Evolutionary conservation across 2,329 filamentous ascomycete genomes (phyloP), one percentile per base, ranked within the genome.

Genomic region (Mycocentrospora acerina): DNA sequence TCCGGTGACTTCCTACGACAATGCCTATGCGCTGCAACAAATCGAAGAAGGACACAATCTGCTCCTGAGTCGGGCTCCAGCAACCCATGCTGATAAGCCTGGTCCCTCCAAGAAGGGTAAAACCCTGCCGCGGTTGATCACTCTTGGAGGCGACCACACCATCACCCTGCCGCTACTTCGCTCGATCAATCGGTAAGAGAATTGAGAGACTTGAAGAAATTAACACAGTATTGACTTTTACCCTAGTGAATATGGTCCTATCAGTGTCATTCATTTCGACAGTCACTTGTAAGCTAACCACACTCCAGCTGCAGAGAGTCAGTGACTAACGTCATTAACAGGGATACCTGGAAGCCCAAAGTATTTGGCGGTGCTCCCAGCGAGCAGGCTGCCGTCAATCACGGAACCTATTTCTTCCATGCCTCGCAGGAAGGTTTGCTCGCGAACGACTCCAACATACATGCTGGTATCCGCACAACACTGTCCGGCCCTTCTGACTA

Each of bases 321-420:
- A 19, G 11, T 9, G 14, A 9, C 24, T 42, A 18, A 31, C 13
- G 7, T 1, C 17, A 14, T 19, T 32, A 15, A 19, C 12, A 70
- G 57, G 4, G 77, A 78, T 48, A 76, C 77, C 57, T 88, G 87
- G 87, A 81, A 80, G 42, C 89, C 88, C 29, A 91, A 91, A 64
- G 88, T 93, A 17, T 94, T 94, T 55, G 88, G 89, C 36, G 88
- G 88, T 19, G 83, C 86, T 0, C 88, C 88, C 0, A 86, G 81
- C 18, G 79, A 90, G 44, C 80, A 83, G 26, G 88, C 88, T 14
- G 77, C 77, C 48, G 83, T 94, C 71, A 94, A 93, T 70, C 87
- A 93, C 70, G 88, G 88, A 28, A 93, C 88, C 1, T 93, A 93
- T 72, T 94, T 94, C 71, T 93, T 85, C 70, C 86, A 91, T 62